Conservation (phyloP, 2,329 filamentous ascomycete genomes). For the Aspergillus proliferans region DNA sequence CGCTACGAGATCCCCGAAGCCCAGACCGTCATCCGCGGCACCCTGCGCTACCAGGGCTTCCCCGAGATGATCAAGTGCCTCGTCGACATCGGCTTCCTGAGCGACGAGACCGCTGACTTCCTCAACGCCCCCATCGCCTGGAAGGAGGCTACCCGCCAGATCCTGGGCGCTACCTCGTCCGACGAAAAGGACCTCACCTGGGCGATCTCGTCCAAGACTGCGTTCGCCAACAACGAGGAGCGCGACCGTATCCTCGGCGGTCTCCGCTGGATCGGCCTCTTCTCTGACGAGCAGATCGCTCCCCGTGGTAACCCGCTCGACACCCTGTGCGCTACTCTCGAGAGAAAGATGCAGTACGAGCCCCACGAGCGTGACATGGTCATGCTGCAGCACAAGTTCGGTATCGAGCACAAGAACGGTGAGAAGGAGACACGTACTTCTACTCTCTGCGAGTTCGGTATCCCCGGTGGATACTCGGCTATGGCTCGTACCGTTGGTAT, state of each 20-base stretch:
- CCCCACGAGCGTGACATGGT: slow-evolving; percentile 79
- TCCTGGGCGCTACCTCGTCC: slow-evolving; percentile 63
- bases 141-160: slow-evolving; percentile 76
- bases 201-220: slow-evolving; percentile 69
- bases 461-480: slow-evolving; percentile 68
- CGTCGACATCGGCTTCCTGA: slow-evolving; percentile 84
- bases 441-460: slow-evolving; percentile 77
- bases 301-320: slow-evolving; percentile 76
- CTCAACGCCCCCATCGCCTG: slow-evolving; percentile 65
- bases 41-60: slow-evolving; percentile 82
- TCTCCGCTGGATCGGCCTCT: slow-evolving; percentile 63
- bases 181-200: slow-evolving; percentile 63
- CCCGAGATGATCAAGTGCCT: slow-evolving; percentile 82
- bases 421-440: slow-evolving; percentile 69
- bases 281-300: slow-evolving; percentile 62
- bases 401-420: slow-evolving; percentile 76
- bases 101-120: slow-evolving; percentile 59
- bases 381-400: slow-evolving; percentile 59
- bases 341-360: slow-evolving; percentile 86
- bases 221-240: slow-evolving; percentile 63
- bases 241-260: slow-evolving; percentile 64
- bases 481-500: slow-evolving; percentile 81
- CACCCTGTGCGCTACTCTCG: slow-evolving; percentile 81
- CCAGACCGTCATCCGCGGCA: slow-evolving; percentile 76
- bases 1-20: slow-evolving; percentile 89